These are phyloP conservation scores for Tillandsia leiboldiana DNA, from an alignment of 176 grass and related monocot genomes.

Conservation along the genomic window DNA sequence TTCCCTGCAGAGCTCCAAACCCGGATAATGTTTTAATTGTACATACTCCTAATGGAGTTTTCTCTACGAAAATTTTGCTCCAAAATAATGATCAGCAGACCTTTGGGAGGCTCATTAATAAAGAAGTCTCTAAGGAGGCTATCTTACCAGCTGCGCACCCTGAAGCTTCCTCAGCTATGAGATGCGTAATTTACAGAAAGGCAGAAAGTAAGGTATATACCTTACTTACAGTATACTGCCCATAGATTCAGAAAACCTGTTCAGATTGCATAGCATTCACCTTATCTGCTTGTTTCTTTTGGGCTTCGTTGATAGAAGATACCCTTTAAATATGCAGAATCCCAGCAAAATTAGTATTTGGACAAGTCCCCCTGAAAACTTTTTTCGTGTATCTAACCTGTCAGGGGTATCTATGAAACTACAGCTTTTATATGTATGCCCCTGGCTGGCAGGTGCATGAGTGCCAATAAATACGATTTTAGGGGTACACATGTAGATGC, in stretches of 20 bases:
- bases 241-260: neutral
- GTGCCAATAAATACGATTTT: too few relatives aligned
- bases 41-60: conserved; percentile 56
- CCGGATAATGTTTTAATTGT: conserved; percentile 70
- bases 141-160: conserved; percentile 26
- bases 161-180: conserved; percentile 41
- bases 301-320: too few relatives aligned
- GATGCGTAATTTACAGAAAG: conserved; percentile 61
- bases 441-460: too few relatives aligned
- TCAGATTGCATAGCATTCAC: neutral
- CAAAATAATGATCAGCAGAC: conserved; percentile 46
- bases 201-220: conserved; percentile 52
- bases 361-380: too few relatives aligned
- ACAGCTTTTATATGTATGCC: too few relatives aligned
- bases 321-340: too few relatives aligned
- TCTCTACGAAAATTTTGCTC: conserved; percentile 56
- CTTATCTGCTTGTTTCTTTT: too few relatives aligned
- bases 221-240: conserved; percentile 7
- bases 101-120: conserved; percentile 40
- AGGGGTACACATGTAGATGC: too few relatives aligned
- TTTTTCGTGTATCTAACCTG: too few relatives aligned
- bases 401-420: too few relatives aligned
- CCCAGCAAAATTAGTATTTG: too few relatives aligned
- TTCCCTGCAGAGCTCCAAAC: conserved; percentile 39
- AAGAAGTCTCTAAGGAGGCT: conserved; percentile 34